Conservation (phyloP, 2,329 filamentous ascomycete genomes). For the Knufia petricola region DNA sequence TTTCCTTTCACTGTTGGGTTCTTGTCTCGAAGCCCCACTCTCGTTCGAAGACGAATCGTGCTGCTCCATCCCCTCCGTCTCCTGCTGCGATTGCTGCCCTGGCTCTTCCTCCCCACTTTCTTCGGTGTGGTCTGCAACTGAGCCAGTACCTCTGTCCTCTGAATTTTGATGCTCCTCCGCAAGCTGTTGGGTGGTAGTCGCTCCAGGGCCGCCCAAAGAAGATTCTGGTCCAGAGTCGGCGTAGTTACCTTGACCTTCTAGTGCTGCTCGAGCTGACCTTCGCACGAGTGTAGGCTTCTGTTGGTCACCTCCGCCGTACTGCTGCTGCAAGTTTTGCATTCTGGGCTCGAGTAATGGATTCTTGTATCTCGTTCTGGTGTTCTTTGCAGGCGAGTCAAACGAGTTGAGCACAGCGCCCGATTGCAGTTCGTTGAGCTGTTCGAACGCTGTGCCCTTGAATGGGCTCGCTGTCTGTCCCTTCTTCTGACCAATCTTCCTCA, state of each 20-base stretch:
- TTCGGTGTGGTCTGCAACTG: neutral
- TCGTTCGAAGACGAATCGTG: too few species aligned
- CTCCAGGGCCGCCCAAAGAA: neutral
- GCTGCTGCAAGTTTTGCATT: neutral
- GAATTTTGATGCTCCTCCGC: neutral
- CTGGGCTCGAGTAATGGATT: neutral
- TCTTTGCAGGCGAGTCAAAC: slow-evolving; percentile 14
- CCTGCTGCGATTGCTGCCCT: neutral
- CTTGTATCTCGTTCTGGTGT: neutral
- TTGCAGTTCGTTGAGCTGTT: slow-evolving; percentile 5
- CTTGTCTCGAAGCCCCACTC: too few species aligned
- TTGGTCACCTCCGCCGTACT: neutral
- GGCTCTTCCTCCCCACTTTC: neutral
- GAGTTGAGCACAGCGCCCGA: slow-evolving; percentile 10
- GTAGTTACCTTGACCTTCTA: neutral
- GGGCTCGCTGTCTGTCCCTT: slow-evolving; percentile 12
- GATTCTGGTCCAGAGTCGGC: neutral
- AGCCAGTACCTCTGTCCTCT: neutral
- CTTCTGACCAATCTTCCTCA: slow-evolving; percentile 9
- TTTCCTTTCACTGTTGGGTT: too few species aligned
- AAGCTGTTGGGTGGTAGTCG: neutral
- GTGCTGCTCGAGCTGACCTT: neutral
- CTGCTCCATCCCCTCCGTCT: neutral
- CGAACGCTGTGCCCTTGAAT: slow-evolving; percentile 14
- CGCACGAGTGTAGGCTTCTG: neutral